These are phyloP conservation scores for Cyanophora paradoxa DNA, from an alignment of 78 protist species.

Conservation along the genomic window DNA sequence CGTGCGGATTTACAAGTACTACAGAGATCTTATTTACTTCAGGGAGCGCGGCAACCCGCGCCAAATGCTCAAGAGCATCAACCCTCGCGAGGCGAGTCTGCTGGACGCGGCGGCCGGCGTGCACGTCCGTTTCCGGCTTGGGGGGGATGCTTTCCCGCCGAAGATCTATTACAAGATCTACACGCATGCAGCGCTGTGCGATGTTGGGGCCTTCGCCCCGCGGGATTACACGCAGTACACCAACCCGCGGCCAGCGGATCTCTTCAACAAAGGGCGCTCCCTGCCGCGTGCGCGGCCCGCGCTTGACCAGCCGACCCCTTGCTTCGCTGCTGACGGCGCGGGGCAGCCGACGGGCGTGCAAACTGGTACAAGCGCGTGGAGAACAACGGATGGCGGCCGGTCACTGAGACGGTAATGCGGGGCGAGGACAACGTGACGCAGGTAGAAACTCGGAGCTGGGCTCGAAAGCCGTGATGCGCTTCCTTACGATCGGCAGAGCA, in stretches of 20 bases:
- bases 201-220: slow-evolving; percentile 1
- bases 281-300: not conserved
- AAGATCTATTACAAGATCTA: not conserved
- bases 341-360: not conserved
- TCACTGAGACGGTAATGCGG: not conserved
- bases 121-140: slow-evolving; percentile 14
- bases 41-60: slow-evolving; percentile 9
- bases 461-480: no score
- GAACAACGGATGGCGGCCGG: slow-evolving; percentile 18
- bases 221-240: not conserved
- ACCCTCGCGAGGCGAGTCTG: slow-evolving; percentile 6
- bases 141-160: not conserved
- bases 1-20: not conserved
- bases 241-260: not conserved
- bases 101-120: not conserved
- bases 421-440: not conserved
- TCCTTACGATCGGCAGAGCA: no score
- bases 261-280: not conserved
- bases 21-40: not conserved
- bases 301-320: no score
- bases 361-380: slow-evolving; percentile 1
- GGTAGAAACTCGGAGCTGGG: no score
- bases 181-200: slow-evolving; percentile 1
- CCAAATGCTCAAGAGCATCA: not conserved
- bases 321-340: no score